A percentile compares a stretch with the other conserved stretches of the same genome.
phyloP scores from a whole-genome alignment of 2,329 filamentous ascomycete genomes.

The Cercospora nicotianae region DNA sequence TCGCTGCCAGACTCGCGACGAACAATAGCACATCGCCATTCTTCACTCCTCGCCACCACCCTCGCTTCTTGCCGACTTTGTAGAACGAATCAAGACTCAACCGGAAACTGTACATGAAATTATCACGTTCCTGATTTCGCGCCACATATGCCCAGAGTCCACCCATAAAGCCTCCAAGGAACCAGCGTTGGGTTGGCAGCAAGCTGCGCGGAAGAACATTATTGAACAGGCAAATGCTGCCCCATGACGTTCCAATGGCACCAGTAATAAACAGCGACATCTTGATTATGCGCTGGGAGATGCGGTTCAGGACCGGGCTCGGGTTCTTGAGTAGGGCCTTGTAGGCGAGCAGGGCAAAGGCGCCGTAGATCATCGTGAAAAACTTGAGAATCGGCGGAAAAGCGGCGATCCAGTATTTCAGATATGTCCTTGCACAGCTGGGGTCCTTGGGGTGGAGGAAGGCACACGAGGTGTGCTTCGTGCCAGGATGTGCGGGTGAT shows the following conservation, averaged over 20 bases:
- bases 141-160: slow-evolving; percentile 84
- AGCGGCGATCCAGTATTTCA: slow-evolving; percentile 81
- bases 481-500: slow-evolving; percentile 80
- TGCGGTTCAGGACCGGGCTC: slow-evolving; percentile 62
- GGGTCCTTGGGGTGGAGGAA: slow-evolving; percentile 84
- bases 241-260: slow-evolving; percentile 85
- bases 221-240: slow-evolving; percentile 85
- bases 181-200: slow-evolving; percentile 82
- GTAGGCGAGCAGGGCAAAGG: slow-evolving; percentile 69
- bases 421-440: slow-evolving; percentile 81
- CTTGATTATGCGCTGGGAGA: slow-evolving; percentile 69
- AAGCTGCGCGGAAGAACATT: slow-evolving; percentile 70
- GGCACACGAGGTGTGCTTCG: slow-evolving; percentile 82
- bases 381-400: slow-evolving; percentile 78
- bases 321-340: slow-evolving; percentile 69
- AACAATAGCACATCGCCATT: slow-evolving; percentile 86
- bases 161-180: slow-evolving; percentile 80
- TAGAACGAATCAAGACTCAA: slow-evolving; percentile 80
- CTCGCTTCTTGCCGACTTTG: slow-evolving; percentile 89
- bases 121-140: slow-evolving; percentile 60
- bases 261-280: slow-evolving; percentile 77
- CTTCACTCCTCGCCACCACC: slow-evolving; percentile 80
- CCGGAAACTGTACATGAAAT: slow-evolving; percentile 77
- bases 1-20: slow-evolving; percentile 72
- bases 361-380: slow-evolving; percentile 72